phyloP scores from a whole-genome alignment of 129 eudicot species.

The Helichrysum umbraculigerum region DNA sequence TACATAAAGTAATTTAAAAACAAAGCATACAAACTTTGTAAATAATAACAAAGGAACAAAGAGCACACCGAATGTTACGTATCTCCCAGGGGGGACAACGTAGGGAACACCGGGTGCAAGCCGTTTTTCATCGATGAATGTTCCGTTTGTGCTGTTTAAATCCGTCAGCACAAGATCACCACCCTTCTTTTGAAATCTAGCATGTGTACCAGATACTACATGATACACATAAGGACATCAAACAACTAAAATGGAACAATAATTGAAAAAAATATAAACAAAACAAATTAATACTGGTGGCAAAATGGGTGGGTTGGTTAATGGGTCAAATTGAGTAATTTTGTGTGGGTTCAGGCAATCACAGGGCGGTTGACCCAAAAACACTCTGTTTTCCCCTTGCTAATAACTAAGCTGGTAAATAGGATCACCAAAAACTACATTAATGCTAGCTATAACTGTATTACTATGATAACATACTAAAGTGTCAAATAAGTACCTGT shows the following conservation, averaged over 20 bases:
- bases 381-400: too few species aligned
- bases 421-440: too few species aligned
- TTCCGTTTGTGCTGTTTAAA: constrained; percentile 92
- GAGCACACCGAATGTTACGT: constrained; percentile 67
- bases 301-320: not conserved
- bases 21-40: not conserved
- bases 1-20: not conserved
- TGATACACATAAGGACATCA: not conserved
- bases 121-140: constrained; percentile 77
- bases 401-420: not conserved
- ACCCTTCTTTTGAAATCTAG: constrained; percentile 64
- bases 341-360: too few species aligned
- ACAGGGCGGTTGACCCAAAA: too few species aligned
- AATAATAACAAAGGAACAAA: not conserved
- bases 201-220: constrained; percentile 80
- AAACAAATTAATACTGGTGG: not conserved
- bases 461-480: not conserved
- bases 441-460: not conserved
- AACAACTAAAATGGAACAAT: not conserved
- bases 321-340: not conserved
- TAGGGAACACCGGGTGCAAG: constrained; percentile 71
- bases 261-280: too few species aligned
- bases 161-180: constrained; percentile 74
- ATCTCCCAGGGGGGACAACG: constrained; percentile 67
- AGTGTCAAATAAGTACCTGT: constrained; percentile 54